phyloP scores from a whole-genome alignment of 345 rosid genomes.

The Zanthoxylum bungeanum region DNA sequence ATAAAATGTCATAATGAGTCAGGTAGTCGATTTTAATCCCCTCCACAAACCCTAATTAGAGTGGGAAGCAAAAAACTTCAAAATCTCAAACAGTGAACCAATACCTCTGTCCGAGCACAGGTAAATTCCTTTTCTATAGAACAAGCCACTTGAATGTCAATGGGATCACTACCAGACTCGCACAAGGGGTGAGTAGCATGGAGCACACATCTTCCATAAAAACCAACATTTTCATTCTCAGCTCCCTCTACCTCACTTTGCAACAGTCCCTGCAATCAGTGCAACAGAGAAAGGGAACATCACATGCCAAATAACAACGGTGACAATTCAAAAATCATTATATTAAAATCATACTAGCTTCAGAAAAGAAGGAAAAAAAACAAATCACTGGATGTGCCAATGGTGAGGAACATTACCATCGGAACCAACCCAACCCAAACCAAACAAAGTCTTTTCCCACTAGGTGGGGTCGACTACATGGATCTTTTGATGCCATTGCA shows the following conservation, averaged over 20 bases:
- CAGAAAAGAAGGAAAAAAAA: neutral
- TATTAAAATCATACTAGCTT: neutral
- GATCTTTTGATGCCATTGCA: no score
- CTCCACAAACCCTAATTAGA: neutral
- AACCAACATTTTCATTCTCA: constrained; percentile 44
- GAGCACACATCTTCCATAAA: constrained; percentile 43
- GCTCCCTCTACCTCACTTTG: constrained; percentile 53
- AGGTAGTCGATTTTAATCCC: neutral
- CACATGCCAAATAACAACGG: neutral
- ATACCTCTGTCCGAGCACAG: constrained; percentile 57
- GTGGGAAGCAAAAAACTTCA: neutral
- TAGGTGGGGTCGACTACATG: no score
- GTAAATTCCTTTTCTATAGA: constrained; percentile 23
- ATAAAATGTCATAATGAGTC: neutral
- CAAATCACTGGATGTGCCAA: neutral
- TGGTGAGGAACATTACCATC: neutral
- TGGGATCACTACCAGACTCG: constrained; percentile 20
- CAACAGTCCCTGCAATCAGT: constrained; percentile 36
- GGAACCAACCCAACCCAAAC: no score
- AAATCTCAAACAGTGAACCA: neutral
- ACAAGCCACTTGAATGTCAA: constrained; percentile 19
- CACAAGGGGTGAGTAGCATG: constrained; percentile 28
- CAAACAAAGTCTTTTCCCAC: no score
- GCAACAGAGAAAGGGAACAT: neutral
- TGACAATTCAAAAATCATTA: neutral